A percentile compares a stretch with the other conserved stretches of the same genome.
Evolutionary conservation across 257 asterid species (phyloP).

Genomic region (Ocimum tenuiflorum): DNA sequence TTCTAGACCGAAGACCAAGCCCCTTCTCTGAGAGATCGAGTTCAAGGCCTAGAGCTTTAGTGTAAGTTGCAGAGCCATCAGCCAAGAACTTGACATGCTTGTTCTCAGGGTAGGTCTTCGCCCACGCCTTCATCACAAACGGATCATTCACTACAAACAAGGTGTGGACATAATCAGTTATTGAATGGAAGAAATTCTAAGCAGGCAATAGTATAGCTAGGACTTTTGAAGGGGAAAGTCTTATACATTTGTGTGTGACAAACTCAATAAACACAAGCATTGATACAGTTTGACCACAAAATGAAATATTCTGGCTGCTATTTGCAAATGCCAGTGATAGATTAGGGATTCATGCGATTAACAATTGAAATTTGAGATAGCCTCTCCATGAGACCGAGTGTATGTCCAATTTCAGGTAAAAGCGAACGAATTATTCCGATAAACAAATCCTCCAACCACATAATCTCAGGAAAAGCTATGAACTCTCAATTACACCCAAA

Average conservation of each 20-base stretch:
- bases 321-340: not conserved
- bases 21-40: slow-evolving; percentile 86
- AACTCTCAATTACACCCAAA: not conserved
- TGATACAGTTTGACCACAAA: not conserved
- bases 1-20: slow-evolving; percentile 65
- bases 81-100: slow-evolving; percentile 82
- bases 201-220: not conserved
- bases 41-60: slow-evolving; percentile 70
- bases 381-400: no score
- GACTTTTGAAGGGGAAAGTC: no score
- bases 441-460: not conserved
- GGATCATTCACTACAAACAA: slow-evolving; percentile 72
- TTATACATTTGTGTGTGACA: no score
- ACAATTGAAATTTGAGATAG: not conserved
- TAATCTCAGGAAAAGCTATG: not conserved
- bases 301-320: not conserved
- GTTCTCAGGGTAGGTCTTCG: slow-evolving; percentile 72
- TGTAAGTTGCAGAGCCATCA: slow-evolving; percentile 72
- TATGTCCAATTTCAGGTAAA: not conserved
- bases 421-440: not conserved
- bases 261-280: no score
- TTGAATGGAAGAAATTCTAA: not conserved
- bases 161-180: not conserved
- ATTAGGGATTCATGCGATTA: not conserved
- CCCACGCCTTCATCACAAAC: slow-evolving; percentile 98